Base-by-base conservation (phyloP, 1,284 basidiomycete genomes). In the Tausonia pullulans region DNA sequence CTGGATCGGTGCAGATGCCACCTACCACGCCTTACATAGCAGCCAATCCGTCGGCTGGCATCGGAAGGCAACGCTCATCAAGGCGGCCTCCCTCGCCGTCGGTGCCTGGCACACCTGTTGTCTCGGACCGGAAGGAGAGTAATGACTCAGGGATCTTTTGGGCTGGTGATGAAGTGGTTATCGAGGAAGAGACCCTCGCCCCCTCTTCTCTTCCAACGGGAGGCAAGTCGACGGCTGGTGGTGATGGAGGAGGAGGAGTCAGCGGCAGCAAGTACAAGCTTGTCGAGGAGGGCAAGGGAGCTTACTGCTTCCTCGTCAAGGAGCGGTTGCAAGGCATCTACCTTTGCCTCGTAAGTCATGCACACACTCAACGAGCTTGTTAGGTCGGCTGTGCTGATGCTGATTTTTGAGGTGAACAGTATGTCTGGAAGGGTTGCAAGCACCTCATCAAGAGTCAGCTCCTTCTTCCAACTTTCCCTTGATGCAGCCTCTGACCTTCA, bases 301-400 rank as follows among this genome's bases (percentile, higher is more conserved):
- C 79, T 1, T 83, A 83, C 67, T 74, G 80, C 41, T 76, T 82
- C 50, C 71, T 82, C 14, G 77, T 77, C 58, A 83, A 83, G 71
- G 80, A 82, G 69, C 74, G 81, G 5, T 71, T 82, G 65, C 74
- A 82, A 72, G 81, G 81, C 8, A 79, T 81, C 64, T 82, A 82
- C 70, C 70, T 77, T 9, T 73, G 72, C 10, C 71, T 78, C 4
- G 27, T 27, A 2, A 27, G 27, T 27, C 27, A 27, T 27, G 57
- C n/a, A 49, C 60, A 11, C 43, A 50, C 3, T 8, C 10, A 54
- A 9, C 8, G 27, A 11, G 8, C n/a, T 40, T 10, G 9, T 13
- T 40, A 16, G 27, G 52, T n/a, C n/a, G 13, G 27, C 52, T 16
- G n/a, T 16, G 11, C 41, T 27, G 7, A 6, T 54, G 52, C 52